Percentiles rank a stretch among this genome's conserved stretches.
These are phyloP conservation scores for Anaeromyces robustus DNA, from an alignment of 192 early-diverging fungal genomes.

Conservation along the genomic window DNA sequence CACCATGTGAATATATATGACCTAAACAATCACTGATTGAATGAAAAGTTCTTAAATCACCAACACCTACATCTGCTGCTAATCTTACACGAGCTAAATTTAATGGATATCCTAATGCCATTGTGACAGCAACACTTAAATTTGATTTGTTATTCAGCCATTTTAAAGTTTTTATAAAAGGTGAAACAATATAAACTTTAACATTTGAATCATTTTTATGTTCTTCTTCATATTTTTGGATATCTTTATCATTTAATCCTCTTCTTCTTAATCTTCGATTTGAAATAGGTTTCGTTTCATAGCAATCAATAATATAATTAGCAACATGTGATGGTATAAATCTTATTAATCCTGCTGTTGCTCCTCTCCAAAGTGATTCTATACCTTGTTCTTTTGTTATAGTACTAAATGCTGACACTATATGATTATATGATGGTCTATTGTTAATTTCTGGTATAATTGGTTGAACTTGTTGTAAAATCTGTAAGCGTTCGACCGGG, in stretches of 20 bases:
- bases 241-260: not conserved
- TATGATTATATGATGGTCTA: not conserved
- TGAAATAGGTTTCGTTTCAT: not conserved
- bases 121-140: not conserved
- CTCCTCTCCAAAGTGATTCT: not conserved
- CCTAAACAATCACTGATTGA: not conserved
- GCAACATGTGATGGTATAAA: not conserved
- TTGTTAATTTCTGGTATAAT: not conserved
- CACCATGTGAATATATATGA: not conserved
- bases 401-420: not conserved
- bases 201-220: not conserved
- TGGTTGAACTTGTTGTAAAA: not conserved
- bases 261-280: not conserved
- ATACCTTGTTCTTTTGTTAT: not conserved
- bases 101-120: not conserved
- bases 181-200: not conserved
- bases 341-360: not conserved
- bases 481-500: not conserved
- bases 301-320: not conserved
- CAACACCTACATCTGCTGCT: not conserved
- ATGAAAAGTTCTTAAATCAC: not conserved
- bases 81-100: not conserved
- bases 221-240: not conserved
- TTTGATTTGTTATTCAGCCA: not conserved
- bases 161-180: not conserved